A percentile compares a stretch with the other conserved stretches of the same genome.
phyloP scores from a whole-genome alignment of 345 rosid genomes.

The Firmiana major region DNA sequence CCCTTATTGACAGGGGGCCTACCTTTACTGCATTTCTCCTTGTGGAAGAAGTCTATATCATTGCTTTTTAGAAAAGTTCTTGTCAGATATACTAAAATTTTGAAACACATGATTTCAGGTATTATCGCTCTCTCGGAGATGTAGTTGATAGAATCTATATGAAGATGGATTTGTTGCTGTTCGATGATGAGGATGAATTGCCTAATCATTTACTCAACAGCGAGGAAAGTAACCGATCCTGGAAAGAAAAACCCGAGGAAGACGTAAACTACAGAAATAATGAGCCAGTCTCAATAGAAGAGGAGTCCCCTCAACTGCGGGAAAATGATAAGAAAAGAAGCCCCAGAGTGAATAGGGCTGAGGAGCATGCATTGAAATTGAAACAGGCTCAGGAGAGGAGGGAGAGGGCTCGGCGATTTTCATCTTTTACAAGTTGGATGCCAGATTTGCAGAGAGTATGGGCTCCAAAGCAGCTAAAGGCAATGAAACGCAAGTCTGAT shows the following conservation, averaged over 20 bases:
- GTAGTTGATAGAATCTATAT: conserved; percentile 59
- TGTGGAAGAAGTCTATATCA: neutral
- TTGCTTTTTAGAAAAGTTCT: neutral
- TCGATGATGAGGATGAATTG: conserved; percentile 55
- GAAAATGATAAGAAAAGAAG: conserved; percentile 25
- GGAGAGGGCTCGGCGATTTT: conserved; percentile 76
- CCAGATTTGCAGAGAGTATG: conserved; percentile 91
- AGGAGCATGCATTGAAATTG: conserved; percentile 43
- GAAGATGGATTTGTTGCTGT: conserved; percentile 71
- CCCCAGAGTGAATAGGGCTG: conserved; percentile 17
- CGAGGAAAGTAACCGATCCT: conserved; percentile 67
- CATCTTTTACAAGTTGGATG: conserved; percentile 77
- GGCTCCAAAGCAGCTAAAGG: conserved; percentile 66
- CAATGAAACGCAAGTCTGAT: conserved; percentile 32
- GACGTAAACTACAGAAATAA: conserved; percentile 28
- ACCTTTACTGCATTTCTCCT: neutral
- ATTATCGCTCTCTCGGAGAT: conserved; percentile 50
- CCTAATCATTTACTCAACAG: conserved; percentile 51
- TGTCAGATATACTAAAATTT: conserved; percentile 1
- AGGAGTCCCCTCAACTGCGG: conserved; percentile 25
- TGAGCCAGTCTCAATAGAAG: conserved; percentile 30
- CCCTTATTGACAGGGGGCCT: neutral
- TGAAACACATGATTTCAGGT: conserved; percentile 43
- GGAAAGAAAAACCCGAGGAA: conserved; percentile 36
- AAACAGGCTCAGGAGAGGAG: conserved; percentile 66